Base-by-base conservation (phyloP, 768 basidiomycete genomes). In the Amanita pseudoporphyria region DNA sequence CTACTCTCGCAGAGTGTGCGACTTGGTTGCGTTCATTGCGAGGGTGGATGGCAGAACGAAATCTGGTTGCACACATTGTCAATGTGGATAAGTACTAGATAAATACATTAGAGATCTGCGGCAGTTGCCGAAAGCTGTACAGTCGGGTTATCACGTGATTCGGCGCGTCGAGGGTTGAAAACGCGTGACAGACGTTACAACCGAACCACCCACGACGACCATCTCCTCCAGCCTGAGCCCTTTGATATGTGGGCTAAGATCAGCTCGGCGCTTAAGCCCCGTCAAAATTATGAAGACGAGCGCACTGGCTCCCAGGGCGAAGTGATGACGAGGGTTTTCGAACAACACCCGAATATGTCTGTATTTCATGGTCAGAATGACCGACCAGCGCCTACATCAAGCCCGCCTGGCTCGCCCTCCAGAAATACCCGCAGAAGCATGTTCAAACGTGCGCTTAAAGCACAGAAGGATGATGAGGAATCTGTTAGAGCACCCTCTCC, bases 1-100 rank as follows among this genome's bases (percentile, higher is more conserved):
- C 6, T 96, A 94, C 78, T 92, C 89, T 37, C 78, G 71, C 63
- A 83, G 93, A 59, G 89, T 94, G 35, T 83, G 82, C 66, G 94
- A 95, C 64, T 75, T 95, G 43, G 69, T 96, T 62, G 73, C 79
- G 52, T 85, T 67, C 67, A 81, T 82, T 52, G 87, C 90, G 53
- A 73, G 78, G 71, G 74, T 42, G 62, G 87, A 89, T 52, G 67
- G 65, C 13, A 61, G 62, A 32, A 49, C 53, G 26, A 28, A 28
- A n/a, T n/a, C n/a, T n/a, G n/a, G n/a, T n/a, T n/a, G n/a, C n/a
- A n/a, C n/a, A n/a, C n/a, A n/a, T n/a, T n/a, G n/a, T n/a, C n/a
- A n/a, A n/a, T n/a, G 26, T 18, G 56, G 58, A 41, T 33, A 31
- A 21, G n/a, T n/a, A n/a, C n/a, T n/a, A n/a, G n/a, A n/a, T n/a